phyloP scores from a whole-genome alignment of 148 eudicot genomes.

The Vaccinium corymbosum region DNA sequence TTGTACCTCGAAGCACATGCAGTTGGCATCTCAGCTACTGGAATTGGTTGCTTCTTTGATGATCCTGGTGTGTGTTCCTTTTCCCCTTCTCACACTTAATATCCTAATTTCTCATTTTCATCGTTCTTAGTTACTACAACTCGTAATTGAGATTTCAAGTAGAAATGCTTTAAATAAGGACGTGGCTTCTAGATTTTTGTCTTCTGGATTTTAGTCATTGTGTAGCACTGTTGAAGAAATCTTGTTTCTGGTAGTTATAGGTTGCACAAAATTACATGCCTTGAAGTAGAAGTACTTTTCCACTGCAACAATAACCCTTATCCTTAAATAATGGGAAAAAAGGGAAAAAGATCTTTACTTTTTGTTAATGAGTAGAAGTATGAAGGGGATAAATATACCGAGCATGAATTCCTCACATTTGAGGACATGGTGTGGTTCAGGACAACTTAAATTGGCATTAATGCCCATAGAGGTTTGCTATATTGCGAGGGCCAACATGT shows the following conservation, averaged over 20 bases:
- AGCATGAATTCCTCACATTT: not conserved
- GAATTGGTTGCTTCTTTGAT: slow-evolving; percentile 94
- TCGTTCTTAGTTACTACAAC: not conserved
- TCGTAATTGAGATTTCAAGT: not conserved
- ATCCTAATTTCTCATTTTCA: not conserved
- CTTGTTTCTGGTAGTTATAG: not conserved
- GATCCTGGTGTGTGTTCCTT: slow-evolving; percentile 67
- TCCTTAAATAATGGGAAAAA: not conserved
- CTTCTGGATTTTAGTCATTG: not conserved
- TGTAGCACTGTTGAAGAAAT: not conserved
- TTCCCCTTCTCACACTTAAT: not conserved
- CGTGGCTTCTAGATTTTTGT: not conserved
- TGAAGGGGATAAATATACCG: not conserved
- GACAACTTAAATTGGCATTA: not conserved
- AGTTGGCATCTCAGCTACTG: slow-evolving; percentile 88
- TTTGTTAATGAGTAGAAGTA: not conserved
- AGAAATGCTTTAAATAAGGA: not conserved
- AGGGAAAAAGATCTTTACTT: not conserved
- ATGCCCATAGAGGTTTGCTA: not conserved
- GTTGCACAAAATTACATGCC: not conserved
- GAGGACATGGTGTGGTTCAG: not conserved
- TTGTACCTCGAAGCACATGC: slow-evolving; percentile 94
- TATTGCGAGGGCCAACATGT: not conserved
- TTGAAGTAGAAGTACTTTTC: not conserved
- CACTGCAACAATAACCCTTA: not conserved